Evolutionary conservation across 192 early-diverging fungal species (phyloP), one percentile per base, ranked within the genome.

Genomic region (Coemansia sp.): DNA sequence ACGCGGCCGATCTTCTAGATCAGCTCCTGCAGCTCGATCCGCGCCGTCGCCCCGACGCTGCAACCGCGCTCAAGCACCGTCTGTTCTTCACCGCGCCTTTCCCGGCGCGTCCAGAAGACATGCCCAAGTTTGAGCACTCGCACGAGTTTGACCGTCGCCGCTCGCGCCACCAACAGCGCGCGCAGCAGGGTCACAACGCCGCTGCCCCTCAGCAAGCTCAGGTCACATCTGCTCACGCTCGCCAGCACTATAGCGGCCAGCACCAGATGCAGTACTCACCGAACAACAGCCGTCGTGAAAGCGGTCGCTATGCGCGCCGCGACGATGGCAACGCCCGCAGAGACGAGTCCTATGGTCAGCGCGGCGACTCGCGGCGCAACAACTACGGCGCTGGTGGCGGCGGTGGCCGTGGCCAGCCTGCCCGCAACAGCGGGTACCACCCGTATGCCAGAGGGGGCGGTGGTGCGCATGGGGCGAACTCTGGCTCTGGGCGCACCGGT

Each of bases 1-100:
- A 89, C 4, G 87, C 88, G 5, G 86, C 82, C 4, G 89, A 93
- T 61, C 67, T 96, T 29, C 75, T 96, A 38, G 91, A 96, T 57
- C 85, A 86, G 69, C 75, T 98, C 18, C 70, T 98, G 56, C 79
- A 85, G 32, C 83, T 96, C 6, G 88, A 96, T 63, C 94, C 95
- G 22, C 76, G 79, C 18, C 86, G 85, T 49, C 72, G 96, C 42
- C 70, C 88, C 8, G 88, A 89, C 0, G 94, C 95, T 0, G 83
- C 83, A 28, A 75, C 87, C 6, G 94, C 93, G 11, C 80, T 96
- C 7, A 87, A 91, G 22, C 90, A 94, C 68, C 86, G 89, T 25
- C 92, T 93, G 67, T 95, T 98, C 52, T 91, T 84, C 68, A 84
- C 85, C 1, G 72, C 84, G 54, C 91, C 91, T 18, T 73, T 89